A percentile compares a stretch with the other conserved stretches of the same genome.
These are phyloP conservation scores for Candida easanensis DNA, from an alignment of 805 yeast species.

Conservation along the genomic window DNA sequence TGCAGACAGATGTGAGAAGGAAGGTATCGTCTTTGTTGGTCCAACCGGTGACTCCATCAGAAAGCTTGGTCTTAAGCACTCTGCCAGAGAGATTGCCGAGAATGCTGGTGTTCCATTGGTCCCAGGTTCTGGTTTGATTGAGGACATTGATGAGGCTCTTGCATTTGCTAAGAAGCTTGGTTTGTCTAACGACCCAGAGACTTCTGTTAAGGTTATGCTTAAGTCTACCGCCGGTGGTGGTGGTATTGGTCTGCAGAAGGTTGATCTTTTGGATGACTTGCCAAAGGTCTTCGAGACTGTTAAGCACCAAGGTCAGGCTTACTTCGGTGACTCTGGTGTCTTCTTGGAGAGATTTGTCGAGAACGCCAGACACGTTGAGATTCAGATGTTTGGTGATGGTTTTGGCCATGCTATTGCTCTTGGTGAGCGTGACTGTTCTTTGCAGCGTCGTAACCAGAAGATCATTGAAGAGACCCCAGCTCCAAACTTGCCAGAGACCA, in stretches of 20 bases:
- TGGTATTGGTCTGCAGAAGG: constrained; percentile 96
- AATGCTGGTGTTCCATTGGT: constrained; percentile 93
- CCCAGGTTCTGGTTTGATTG: constrained; percentile 91
- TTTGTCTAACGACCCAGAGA: constrained; percentile 30
- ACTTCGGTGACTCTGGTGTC: constrained; percentile 94
- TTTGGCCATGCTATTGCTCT: constrained; percentile 87
- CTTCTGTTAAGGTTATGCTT: constrained; percentile 86
- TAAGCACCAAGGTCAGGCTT: constrained; percentile 88
- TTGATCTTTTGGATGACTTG: constrained; percentile 77
- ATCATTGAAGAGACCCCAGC: constrained; percentile 98
- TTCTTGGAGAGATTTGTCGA: constrained; percentile 93
- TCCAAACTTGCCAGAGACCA: constrained; percentile 81
- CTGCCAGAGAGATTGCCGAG: constrained; percentile 92
- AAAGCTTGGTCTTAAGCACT: constrained; percentile 88
- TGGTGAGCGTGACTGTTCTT: constrained; percentile 97
- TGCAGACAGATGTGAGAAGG: constrained; percentile 79
- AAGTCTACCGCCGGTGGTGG: constrained; percentile 99
- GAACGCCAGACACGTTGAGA: constrained; percentile 93
- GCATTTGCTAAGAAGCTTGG: constrained; percentile 69
- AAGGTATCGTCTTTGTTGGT: constrained; percentile 92
- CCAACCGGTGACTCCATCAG: constrained; percentile 93
- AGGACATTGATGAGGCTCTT: constrained; percentile 69
- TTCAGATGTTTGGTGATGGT: constrained; percentile 97
- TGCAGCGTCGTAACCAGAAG: constrained; percentile 96
- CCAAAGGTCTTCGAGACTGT: constrained; percentile 86